Base-by-base conservation (phyloP, 495 filamentous ascomycete species). In the Apodospora peruviana region DNA sequence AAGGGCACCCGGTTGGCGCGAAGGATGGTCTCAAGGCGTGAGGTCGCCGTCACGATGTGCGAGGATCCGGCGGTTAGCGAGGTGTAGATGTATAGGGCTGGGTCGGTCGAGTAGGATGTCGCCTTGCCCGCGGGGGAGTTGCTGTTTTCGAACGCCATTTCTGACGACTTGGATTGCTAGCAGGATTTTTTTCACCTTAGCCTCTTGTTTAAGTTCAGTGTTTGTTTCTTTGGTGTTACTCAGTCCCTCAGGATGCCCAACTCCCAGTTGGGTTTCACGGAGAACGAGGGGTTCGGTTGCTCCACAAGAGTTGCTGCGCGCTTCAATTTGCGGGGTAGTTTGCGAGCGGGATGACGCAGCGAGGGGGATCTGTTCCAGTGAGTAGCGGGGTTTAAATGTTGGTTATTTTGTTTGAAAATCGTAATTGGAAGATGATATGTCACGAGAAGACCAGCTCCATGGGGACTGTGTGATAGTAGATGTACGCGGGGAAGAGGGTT, bases 1-100 rank as follows among this genome's bases (percentile, higher is more conserved):
- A 96, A 99, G 19, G 88, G 85, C 40, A 99, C 85, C 55, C 84
- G 85, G 74, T 97, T 95, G 29, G 90, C 90, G 66, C 90, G 94
- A 50, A 99, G 81, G 64, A 99, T 95, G 17, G 91, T 96, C 69
- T 97, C 91, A 45, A 99, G 75, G 29, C 94, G 86, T 20, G 90
- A 88, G 0, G 93, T 99, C 2, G 94, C 93, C 32, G 93, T 97
- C 57, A 96, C 83, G 68, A 97, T 96, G 68, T 95, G 90, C 23
- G 90, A 95, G 4, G 90, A 95, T 53, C 91, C 91, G 47, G 90
- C 86, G n/a, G 91, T 95, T 20, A 96, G 77, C 55, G 90, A 95
- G 46, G 91, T 95, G 73, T 91, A 95, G 61, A 96, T 83, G 71
- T 91, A 96, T 34, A 96, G 83, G 18, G 85, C 84, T 8, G 85